Conservation (phyloP, 139 green algal genomes). For the Picochlorum costavermella region DNA sequence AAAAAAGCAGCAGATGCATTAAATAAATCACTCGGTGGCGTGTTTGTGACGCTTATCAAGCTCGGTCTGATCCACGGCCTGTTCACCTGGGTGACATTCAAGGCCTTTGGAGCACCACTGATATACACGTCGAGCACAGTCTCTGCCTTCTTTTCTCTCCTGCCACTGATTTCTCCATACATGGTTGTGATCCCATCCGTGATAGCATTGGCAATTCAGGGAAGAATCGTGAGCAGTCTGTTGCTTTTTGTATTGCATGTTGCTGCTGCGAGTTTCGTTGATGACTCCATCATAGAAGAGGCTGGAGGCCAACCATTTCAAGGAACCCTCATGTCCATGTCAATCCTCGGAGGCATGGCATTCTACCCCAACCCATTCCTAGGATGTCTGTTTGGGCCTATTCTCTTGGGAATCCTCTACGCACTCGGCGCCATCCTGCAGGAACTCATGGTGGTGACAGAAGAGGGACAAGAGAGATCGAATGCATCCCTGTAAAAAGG, state of each 20-base stretch:
- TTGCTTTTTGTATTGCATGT: slow-evolving; percentile 36
- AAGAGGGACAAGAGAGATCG: too few species aligned
- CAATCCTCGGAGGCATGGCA: slow-evolving; percentile 38
- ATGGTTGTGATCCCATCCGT: slow-evolving; percentile 42
- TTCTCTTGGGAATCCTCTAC: slow-evolving; percentile 44
- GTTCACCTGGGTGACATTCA: slow-evolving; percentile 54
- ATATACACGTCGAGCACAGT: slow-evolving; percentile 31
- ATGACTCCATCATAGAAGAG: slow-evolving; percentile 49
- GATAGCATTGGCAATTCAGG: slow-evolving; percentile 41
- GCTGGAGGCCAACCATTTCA: slow-evolving; percentile 41
- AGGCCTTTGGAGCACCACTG: slow-evolving; percentile 36
- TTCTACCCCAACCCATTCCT: slow-evolving; percentile 49
- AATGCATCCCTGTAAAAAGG: too few species aligned
- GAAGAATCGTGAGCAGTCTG: neutral
- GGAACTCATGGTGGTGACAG: slow-evolving; percentile 25
- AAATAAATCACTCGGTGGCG: slow-evolving; percentile 26
- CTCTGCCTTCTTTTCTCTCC: slow-evolving; percentile 33
- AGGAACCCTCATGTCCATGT: slow-evolving; percentile 25
- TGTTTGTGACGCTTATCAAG: slow-evolving; percentile 53
- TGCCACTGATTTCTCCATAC: slow-evolving; percentile 52
- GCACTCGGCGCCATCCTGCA: slow-evolving; percentile 46
- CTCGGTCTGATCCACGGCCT: slow-evolving; percentile 49
- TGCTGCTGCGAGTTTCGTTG: slow-evolving; percentile 37
- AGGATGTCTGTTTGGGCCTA: slow-evolving; percentile 50
- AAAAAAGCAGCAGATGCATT: slow-evolving; percentile 26